phyloP scores from a whole-genome alignment of 345 rosid species.

The Linum tenue region DNA sequence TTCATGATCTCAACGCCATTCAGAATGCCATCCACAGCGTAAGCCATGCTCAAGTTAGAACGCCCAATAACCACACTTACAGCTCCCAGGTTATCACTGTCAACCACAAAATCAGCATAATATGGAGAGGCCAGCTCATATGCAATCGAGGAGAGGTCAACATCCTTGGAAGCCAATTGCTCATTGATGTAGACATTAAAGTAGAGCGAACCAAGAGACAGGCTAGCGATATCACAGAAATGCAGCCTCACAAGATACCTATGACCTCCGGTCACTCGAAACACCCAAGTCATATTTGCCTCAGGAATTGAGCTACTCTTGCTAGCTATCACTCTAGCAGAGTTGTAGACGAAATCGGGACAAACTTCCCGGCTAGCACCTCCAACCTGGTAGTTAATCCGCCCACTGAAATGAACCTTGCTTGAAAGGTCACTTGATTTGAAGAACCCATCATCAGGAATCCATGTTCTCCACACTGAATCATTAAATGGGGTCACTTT shows the following conservation, averaged over 20 bases:
- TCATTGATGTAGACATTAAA: slow-evolving; percentile 66
- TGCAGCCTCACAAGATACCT: slow-evolving; percentile 65
- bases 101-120: slow-evolving; percentile 55
- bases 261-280: slow-evolving; percentile 43
- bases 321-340: slow-evolving; percentile 56
- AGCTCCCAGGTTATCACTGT: slow-evolving; percentile 23
- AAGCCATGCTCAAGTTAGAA: slow-evolving; percentile 38
- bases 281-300: slow-evolving; percentile 62
- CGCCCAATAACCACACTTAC: slow-evolving; percentile 63
- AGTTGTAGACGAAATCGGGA: slow-evolving; percentile 62
- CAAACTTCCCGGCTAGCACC: slow-evolving; percentile 69
- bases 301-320: slow-evolving; percentile 34
- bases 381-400: slow-evolving; percentile 51
- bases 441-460: slow-evolving; percentile 64
- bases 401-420: slow-evolving; percentile 39
- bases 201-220: slow-evolving; percentile 45
- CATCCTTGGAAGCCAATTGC: slow-evolving; percentile 44
- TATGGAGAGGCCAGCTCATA: slow-evolving; percentile 57
- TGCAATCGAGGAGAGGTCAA: slow-evolving; percentile 36
- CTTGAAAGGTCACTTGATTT: slow-evolving; percentile 35
- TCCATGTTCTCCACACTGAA: slow-evolving; percentile 83
- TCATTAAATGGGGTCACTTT: slow-evolving; percentile 88
- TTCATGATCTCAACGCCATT: slow-evolving; percentile 90
- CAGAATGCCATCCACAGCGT: slow-evolving; percentile 53
- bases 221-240: slow-evolving; percentile 81